Base-by-base conservation (phyloP, 2,329 filamentous ascomycete genomes). In the Colletotrichum noveboracense region DNA sequence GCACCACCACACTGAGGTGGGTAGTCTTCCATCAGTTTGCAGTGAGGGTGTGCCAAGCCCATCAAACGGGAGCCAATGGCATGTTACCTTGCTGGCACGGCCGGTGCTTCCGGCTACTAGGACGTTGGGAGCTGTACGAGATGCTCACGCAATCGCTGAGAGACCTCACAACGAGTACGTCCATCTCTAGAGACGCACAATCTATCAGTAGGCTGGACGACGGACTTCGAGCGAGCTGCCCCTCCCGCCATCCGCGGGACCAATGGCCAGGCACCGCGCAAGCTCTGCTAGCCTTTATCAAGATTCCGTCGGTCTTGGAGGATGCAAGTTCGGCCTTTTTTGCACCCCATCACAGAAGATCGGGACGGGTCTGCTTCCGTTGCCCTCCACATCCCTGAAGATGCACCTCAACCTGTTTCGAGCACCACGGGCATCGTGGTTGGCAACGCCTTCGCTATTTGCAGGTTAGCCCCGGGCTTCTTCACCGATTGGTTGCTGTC, bases 341-440 rank as follows among this genome's bases (percentile, higher is more conserved):
- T 24, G n/a, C 56, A 58, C 38, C 32, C 64, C 56, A 64, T 26
- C 30, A 62, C 32, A 36, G 34, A 61, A 48, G 21, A 62, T 67
- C 21, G 55, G 68, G 62, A 18, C 38, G 60, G 60, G 14, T 71
- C 52, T 66, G 21, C 24, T 67, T 66, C 67, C 61, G 69, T 21
- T 36, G 26, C 52, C 24, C 68, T 62, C 55, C 68, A 71, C 26
- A 66, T 75, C 73, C 73, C 21, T 68, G 69, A 21, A 64, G 16
- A 64, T 21, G 62, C 68, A 75, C 61, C 61, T 72, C 43, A 43
- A 64, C 56, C 55, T 67, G 69, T 72, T 72, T 67, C 68, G 55
- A 66, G 68, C 30, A 66, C 52, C 24, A 56, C 43, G 38, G 36
- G 61, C 64, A 52, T 66, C 68, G 48, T 65, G 34, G 48, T 36